Conservation (phyloP, 1,284 basidiomycete species). For the Erythrobasidium hasegawianum region DNA sequence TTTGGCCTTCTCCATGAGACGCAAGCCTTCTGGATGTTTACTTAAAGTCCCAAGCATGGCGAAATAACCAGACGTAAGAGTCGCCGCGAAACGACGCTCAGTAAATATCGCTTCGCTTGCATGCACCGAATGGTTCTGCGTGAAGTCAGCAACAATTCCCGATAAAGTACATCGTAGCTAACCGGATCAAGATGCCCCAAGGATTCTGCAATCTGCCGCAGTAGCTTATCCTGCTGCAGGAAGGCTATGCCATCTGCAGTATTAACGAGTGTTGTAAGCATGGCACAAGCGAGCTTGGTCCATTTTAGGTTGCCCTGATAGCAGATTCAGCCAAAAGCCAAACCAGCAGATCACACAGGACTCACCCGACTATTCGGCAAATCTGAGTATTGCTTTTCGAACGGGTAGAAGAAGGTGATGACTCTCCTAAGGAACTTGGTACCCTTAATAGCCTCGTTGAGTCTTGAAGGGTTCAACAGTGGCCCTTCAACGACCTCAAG, state of each 20-base stretch:
- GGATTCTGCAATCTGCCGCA: slow-evolving; percentile 78
- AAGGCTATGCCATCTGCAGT: slow-evolving; percentile 79
- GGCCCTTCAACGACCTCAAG: slow-evolving; percentile 90
- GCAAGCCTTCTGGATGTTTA: slow-evolving; percentile 78
- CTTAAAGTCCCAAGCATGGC: slow-evolving; percentile 92
- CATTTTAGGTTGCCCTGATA: slow-evolving; percentile 58
- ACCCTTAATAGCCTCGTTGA: slow-evolving; percentile 91
- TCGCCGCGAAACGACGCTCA: slow-evolving; percentile 72
- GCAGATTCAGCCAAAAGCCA: slow-evolving; percentile 4
- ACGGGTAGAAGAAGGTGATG: slow-evolving; percentile 89
- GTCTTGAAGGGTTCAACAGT: slow-evolving; percentile 80
- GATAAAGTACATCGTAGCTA: slow-evolving; percentile 45
- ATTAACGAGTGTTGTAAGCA: slow-evolving; percentile 77
- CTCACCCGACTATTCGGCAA: slow-evolving; percentile 58
- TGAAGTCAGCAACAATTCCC: background rate
- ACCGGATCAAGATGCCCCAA: slow-evolving; percentile 91
- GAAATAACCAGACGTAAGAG: slow-evolving; percentile 86
- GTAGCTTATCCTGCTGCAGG: slow-evolving; percentile 79
- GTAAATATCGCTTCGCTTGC: slow-evolving; percentile 75
- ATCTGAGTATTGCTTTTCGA: slow-evolving; percentile 77
- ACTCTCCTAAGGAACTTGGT: slow-evolving; percentile 81
- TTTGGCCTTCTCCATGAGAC: slow-evolving; percentile 82
- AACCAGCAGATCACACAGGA: slow-evolving; percentile 47
- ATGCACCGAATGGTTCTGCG: slow-evolving; percentile 45
- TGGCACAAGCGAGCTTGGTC: slow-evolving; percentile 69